Evolutionary conservation across 495 filamentous ascomycete species (phyloP).

Genomic region (Tuber brumale): DNA sequence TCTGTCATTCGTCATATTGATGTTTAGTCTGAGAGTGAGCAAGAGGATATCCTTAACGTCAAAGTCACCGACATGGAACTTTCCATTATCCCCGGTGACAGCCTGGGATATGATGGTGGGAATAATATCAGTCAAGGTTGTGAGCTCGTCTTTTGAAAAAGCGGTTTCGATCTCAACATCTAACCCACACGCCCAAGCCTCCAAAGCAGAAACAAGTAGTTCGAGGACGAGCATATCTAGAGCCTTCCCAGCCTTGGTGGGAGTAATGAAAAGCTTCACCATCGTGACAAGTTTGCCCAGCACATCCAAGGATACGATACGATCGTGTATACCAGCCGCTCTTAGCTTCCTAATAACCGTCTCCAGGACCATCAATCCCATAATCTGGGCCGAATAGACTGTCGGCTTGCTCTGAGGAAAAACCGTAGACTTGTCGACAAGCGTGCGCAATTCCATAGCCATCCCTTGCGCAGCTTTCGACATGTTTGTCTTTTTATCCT

Average conservation of each 20-base stretch:
- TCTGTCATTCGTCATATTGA: conserved; percentile 86
- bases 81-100: conserved; percentile 17
- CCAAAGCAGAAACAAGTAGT: conserved; percentile 57
- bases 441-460: conserved; percentile 50
- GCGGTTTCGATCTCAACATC: conserved; percentile 16
- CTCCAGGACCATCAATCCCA: conserved; percentile 61
- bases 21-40: conserved; percentile 59
- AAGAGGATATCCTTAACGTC: conserved; percentile 35
- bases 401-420: conserved; percentile 53
- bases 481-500: conserved; percentile 62
- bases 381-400: conserved; percentile 54
- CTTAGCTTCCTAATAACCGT: conserved; percentile 52
- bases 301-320: conserved; percentile 51
- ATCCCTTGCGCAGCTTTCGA: conserved; percentile 56
- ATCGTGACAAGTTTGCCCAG: conserved; percentile 51
- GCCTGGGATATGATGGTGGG: conserved; percentile 7
- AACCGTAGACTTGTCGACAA: conserved; percentile 49
- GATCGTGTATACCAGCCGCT: conserved; percentile 47
- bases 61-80: conserved; percentile 1
- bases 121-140: conserved; percentile 30
- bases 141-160: conserved; percentile 32
- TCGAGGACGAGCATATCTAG: conserved; percentile 42
- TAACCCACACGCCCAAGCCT: conserved; percentile 50
- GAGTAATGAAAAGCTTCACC: conserved; percentile 37
- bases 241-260: conserved; percentile 41